Evolutionary conservation across 441 rosid species (phyloP).

Genomic region (Viola pubescens): DNA sequence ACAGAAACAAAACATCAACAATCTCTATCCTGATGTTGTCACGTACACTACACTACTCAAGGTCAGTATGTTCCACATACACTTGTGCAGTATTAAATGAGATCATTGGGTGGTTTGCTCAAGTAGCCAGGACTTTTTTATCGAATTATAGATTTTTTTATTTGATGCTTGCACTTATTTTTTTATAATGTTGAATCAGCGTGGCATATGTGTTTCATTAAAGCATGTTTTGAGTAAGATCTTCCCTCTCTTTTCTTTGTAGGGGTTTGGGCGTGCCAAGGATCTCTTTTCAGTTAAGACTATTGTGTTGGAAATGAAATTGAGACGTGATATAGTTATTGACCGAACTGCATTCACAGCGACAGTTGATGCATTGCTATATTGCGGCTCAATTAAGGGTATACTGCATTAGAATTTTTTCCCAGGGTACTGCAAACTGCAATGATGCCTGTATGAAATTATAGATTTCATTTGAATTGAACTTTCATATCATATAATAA

Average conservation of each 20-base stretch:
- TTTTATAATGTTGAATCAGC: background rate
- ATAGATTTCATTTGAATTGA: constrained; percentile 1
- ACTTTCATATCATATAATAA: background rate
- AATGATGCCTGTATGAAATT: background rate
- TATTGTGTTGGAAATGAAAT: constrained; percentile 49
- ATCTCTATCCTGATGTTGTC: constrained; percentile 48
- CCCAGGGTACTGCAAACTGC: constrained; percentile 5
- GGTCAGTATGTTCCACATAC: constrained; percentile 26
- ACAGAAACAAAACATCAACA: constrained; percentile 21
- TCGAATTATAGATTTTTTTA: no score
- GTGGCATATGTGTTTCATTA: background rate
- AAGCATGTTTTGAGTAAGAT: background rate
- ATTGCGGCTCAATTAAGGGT: constrained; percentile 57
- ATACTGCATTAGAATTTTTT: constrained; percentile 17
- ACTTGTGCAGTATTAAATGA: no score
- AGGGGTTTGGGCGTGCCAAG: constrained; percentile 54
- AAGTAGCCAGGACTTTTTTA: no score
- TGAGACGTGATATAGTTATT: constrained; percentile 31
- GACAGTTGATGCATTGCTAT: constrained; percentile 52
- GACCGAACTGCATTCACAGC: constrained; percentile 64
- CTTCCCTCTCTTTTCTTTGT: constrained; percentile 12
- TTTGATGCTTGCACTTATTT: background rate
- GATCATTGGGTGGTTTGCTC: no score
- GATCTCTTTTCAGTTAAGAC: constrained; percentile 43
- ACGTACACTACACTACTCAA: constrained; percentile 61